Evolutionary conservation across 2,329 filamentous ascomycete species (phyloP), one percentile per base, ranked within the genome.

Genomic region (Talaromyces sp.): DNA sequence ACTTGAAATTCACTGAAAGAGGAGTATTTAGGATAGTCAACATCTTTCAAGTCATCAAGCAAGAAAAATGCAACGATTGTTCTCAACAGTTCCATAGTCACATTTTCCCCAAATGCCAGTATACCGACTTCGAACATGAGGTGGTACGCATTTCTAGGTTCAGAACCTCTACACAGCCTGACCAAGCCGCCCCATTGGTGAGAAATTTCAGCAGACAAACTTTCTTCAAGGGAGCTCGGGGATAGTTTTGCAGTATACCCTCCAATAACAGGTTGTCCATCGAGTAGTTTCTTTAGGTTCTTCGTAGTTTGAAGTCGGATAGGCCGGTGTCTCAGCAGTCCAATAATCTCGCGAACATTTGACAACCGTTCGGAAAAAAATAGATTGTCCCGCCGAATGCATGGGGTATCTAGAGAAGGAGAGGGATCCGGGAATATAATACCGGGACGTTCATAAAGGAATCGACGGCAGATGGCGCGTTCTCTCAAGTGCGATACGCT

Each of bases 121-220:
- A 75, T 65, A 0, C 74, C 76, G 10, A 84, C 71, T 0, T 80
- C 62, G 58, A 84, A 84, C 70, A 81, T 81, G 17, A 84, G 65
- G 7, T 52, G 36, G 27, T 64, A 65, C 1, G 30, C 49, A 19
- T 68, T 63, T n/a, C 65, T 30, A 2, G 15, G 19, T 0, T 57
- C 62, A 1, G 68, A 67, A 0, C 66, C 47, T 25, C 72, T 67
- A 42, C 76, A 80, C 3, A 73, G 68, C 36, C 72, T 72, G 1
- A 78, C 73, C 13, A 84, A 67, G 0, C 74, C 63, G 0, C 81
- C 81, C 79, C 80, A 84, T 33, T 79, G 70, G 2, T 69, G 36
- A 8, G 66, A 65, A 19, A 80, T 56, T 28, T 82, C 67, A 0
- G 73, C 61, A 6, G 70, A 64, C 10, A 84, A 69, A 1, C 71